These are phyloP conservation scores for Aphanomyces astaci DNA, from an alignment of 352 stramenopile species.

Conservation along the genomic window DNA sequence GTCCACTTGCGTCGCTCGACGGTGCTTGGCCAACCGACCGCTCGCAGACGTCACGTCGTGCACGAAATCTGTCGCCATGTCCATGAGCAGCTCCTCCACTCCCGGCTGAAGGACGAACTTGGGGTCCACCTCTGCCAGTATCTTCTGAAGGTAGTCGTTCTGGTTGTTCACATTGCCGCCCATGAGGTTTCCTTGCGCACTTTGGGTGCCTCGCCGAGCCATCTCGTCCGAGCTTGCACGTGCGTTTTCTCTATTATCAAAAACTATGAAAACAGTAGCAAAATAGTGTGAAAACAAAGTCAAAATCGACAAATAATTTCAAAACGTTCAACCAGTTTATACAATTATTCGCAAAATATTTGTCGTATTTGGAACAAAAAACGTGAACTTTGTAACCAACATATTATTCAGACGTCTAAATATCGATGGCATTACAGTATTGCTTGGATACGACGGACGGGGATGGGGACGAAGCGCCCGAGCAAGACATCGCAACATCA, in stretches of 20 bases:
- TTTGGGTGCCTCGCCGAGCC: not conserved
- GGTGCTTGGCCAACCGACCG: slow-evolving; percentile 56
- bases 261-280: too few relatives aligned
- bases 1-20: slow-evolving; percentile 62
- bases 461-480: not conserved
- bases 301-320: too few relatives aligned
- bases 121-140: slow-evolving; percentile 37
- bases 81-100: slow-evolving; percentile 71
- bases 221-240: not conserved
- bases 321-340: too few relatives aligned
- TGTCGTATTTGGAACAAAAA: too few relatives aligned
- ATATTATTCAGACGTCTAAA: too few relatives aligned
- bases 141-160: slow-evolving; percentile 24
- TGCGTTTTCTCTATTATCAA: too few relatives aligned
- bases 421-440: too few relatives aligned
- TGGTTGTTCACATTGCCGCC: not conserved
- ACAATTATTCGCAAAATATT: too few relatives aligned
- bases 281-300: too few relatives aligned
- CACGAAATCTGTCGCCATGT: slow-evolving; percentile 78
- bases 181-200: not conserved
- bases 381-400: too few relatives aligned
- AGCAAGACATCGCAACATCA: not conserved
- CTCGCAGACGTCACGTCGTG: slow-evolving; percentile 66
- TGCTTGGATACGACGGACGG: too few relatives aligned
- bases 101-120: slow-evolving; percentile 68